Conservation (phyloP, 306 rosid species). For the Lotus japonicus region DNA sequence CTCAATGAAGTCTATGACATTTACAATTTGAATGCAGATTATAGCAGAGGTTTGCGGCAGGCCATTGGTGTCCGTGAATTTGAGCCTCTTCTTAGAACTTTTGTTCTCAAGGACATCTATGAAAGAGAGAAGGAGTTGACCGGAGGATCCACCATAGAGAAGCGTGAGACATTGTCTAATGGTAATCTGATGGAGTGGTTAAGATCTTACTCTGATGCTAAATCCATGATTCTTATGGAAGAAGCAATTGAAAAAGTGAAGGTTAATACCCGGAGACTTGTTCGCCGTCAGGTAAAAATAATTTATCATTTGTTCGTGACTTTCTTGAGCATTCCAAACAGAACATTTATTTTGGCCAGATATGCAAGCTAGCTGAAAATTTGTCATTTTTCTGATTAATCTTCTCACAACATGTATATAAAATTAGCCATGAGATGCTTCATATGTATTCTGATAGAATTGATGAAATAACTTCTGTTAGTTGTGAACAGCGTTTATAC, state of each 20-base stretch:
- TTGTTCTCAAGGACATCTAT: slow-evolving; percentile 19
- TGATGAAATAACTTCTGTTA: neutral
- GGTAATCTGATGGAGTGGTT: slow-evolving; percentile 37
- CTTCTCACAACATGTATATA: neutral
- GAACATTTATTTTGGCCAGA: slow-evolving; percentile 2
- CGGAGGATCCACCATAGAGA: slow-evolving; percentile 23
- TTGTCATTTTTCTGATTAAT: slow-evolving; percentile 13
- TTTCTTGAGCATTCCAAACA: neutral
- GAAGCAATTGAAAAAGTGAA: slow-evolving; percentile 80
- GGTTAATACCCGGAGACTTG: slow-evolving; percentile 71
- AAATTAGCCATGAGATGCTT: neutral
- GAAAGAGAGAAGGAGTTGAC: slow-evolving; percentile 14
- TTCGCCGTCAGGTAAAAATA: slow-evolving; percentile 72
- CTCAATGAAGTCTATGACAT: slow-evolving; percentile 75
- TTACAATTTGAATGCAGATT: slow-evolving; percentile 54
- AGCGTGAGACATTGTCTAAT: slow-evolving; percentile 33
- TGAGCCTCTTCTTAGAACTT: slow-evolving; percentile 44
- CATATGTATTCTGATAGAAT: neutral
- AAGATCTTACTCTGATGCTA: slow-evolving; percentile 33
- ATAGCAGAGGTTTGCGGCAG: slow-evolving; percentile 75
- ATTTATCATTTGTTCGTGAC: neutral
- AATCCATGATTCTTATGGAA: slow-evolving; percentile 36
- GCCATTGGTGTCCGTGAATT: slow-evolving; percentile 92
- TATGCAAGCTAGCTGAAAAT: slow-evolving; percentile 9
- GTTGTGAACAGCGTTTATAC: neutral